phyloP scores from a whole-genome alignment of 176 grass and related monocot species.

The Musa acuminata region DNA sequence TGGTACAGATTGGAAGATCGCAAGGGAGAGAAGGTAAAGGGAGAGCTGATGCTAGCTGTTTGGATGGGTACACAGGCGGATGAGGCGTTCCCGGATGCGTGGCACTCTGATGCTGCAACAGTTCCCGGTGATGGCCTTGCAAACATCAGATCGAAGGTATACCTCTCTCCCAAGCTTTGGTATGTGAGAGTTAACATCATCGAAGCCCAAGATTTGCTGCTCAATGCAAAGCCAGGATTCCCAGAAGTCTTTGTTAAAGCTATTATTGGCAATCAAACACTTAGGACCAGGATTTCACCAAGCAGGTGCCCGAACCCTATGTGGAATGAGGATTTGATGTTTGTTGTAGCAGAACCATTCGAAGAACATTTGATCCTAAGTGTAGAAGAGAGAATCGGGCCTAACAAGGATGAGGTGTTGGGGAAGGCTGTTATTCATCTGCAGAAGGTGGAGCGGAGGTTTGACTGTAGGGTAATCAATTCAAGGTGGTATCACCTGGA shows the following conservation, averaged over 20 bases:
- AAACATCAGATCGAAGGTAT: conserved; percentile 56
- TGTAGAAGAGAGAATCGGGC: conserved; percentile 38
- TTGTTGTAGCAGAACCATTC: conserved; percentile 56
- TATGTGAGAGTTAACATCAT: conserved; percentile 57
- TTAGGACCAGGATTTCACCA: conserved; percentile 32
- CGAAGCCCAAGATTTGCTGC: conserved; percentile 47
- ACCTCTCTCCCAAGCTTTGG: conserved; percentile 64
- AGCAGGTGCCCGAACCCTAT: conserved; percentile 36
- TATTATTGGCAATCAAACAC: conserved; percentile 35
- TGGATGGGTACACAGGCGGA: conserved; percentile 58
- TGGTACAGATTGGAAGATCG: conserved; percentile 44
- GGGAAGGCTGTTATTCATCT: conserved; percentile 36
- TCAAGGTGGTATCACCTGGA: conserved; percentile 50
- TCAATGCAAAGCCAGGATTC: conserved; percentile 30
- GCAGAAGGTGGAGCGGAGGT: conserved; percentile 39
- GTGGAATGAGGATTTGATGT: conserved; percentile 76
- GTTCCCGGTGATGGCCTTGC: conserved; percentile 45
- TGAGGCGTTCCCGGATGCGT: conserved; percentile 54
- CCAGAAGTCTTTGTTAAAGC: conserved; percentile 52
- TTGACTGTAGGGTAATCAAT: conserved; percentile 35
- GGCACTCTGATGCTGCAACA: conserved; percentile 53
- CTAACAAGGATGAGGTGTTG: conserved; percentile 50
- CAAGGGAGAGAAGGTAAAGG: conserved; percentile 39
- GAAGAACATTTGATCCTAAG: conserved; percentile 60
- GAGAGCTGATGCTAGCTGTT: conserved; percentile 53